Percentiles rank a stretch among this genome's conserved stretches.
Evolutionary conservation across 2,329 filamentous ascomycete species (phyloP).

Genomic region (Uncinocarpus reesii): DNA sequence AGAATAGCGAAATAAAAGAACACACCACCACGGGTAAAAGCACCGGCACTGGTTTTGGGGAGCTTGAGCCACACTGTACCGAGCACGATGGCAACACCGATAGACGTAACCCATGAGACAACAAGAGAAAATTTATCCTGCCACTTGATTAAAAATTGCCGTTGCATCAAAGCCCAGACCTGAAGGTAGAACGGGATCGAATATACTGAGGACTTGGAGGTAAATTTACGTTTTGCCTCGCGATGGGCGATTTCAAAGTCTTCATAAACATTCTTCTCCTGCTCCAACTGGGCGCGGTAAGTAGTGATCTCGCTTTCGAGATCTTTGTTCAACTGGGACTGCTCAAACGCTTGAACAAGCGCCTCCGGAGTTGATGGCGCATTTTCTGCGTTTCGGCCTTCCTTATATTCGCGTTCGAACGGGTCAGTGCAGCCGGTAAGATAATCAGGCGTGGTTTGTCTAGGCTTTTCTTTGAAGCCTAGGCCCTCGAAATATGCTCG

Average conservation of each 20-base stretch:
- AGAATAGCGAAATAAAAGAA: conserved; percentile 78
- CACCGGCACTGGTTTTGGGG: conserved; percentile 52
- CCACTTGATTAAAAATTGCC: conserved; percentile 65
- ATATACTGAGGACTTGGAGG: conserved; percentile 65
- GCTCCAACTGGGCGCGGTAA: conserved; percentile 55
- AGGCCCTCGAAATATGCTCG: conserved; percentile 65
- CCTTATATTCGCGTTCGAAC: conserved; percentile 68
- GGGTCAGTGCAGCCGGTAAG: conserved; percentile 72
- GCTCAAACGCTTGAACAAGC: conserved; percentile 50
- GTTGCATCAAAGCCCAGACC: conserved; percentile 50
- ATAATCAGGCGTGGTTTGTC: conserved; percentile 73
- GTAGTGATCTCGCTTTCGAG: conserved; percentile 42
- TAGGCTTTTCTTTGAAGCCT: conserved; percentile 62
- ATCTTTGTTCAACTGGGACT: conserved; percentile 39
- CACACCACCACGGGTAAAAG: conserved; percentile 68
- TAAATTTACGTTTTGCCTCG: conserved; percentile 67
- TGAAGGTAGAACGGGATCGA: conserved; percentile 70
- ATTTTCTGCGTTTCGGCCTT: conserved; percentile 41
- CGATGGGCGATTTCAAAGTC: conserved; percentile 66
- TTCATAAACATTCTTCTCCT: conserved; percentile 58
- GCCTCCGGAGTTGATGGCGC: conserved; percentile 61
- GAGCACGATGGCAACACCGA: conserved; percentile 66
- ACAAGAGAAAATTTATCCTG: conserved; percentile 68
- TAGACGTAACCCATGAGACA: conserved; percentile 56
- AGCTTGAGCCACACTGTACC: conserved; percentile 74